phyloP scores from a whole-genome alignment of 345 rosid genomes.

The Raphanus sativus region DNA sequence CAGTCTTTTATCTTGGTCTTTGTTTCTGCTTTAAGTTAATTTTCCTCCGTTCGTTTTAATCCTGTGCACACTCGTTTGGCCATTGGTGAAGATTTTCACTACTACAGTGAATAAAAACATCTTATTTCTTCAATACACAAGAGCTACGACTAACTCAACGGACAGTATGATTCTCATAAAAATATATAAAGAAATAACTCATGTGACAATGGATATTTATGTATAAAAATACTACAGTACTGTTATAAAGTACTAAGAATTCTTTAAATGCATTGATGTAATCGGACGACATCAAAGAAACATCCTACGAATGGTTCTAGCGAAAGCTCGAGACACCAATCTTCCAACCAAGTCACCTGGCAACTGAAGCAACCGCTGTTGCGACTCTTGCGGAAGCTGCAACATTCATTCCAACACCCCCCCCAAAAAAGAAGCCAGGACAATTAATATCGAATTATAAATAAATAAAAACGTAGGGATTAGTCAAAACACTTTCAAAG shows the following conservation, averaged over 20 bases:
- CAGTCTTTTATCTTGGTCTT: no score
- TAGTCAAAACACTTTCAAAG: no score
- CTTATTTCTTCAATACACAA: no score
- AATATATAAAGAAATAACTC: background rate
- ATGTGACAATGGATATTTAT: background rate
- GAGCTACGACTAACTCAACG: background rate
- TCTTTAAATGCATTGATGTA: no score
- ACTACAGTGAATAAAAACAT: no score
- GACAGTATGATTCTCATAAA: background rate
- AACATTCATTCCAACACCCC: background rate
- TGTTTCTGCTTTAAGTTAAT: no score
- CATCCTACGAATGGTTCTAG: conserved; percentile 71
- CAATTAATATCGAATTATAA: background rate
- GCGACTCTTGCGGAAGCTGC: conserved; percentile 83
- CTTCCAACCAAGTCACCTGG: conserved; percentile 75
- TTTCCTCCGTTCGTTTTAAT: no score
- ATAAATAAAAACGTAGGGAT: background rate
- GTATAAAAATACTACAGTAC: no score
- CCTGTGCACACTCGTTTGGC: no score
- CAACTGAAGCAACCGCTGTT: conserved; percentile 68
- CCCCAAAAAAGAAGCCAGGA: background rate
- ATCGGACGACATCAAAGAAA: conserved; percentile 48
- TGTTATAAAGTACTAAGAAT: no score
- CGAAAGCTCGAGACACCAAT: conserved; percentile 70
- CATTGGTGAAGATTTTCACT: no score